Evolutionary conservation across 2,329 filamentous ascomycete species (phyloP).

Genomic region (Byssochlamys sp.): DNA sequence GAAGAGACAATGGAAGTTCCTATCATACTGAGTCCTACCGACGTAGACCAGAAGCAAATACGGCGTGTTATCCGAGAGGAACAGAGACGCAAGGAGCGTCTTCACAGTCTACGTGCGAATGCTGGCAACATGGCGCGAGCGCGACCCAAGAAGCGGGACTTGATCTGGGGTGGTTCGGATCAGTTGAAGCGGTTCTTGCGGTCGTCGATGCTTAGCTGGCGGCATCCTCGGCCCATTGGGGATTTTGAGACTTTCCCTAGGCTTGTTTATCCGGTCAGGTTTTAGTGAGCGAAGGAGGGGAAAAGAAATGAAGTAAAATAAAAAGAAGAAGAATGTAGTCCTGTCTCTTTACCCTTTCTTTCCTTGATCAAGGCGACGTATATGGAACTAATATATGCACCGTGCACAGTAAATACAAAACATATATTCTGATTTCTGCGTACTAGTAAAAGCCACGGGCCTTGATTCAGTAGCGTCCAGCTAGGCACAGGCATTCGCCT

Average conservation of each 20-base stretch:
- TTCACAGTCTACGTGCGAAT: constrained; percentile 10
- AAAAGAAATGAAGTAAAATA: background rate
- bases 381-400: background rate
- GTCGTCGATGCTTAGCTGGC: constrained; percentile 17
- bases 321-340: background rate
- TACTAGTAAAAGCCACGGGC: too few relatives aligned
- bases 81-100: constrained; percentile 9
- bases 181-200: constrained; percentile 23
- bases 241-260: background rate
- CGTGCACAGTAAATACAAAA: too few relatives aligned
- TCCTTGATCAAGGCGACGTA: background rate
- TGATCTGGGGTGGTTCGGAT: constrained; percentile 20
- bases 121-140: constrained; percentile 5
- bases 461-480: too few relatives aligned
- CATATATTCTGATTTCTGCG: too few relatives aligned
- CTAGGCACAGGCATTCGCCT: too few relatives aligned
- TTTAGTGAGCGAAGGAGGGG: background rate
- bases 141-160: constrained; percentile 16
- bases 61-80: constrained; percentile 18
- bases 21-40: constrained; percentile 25
- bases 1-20: constrained; percentile 31
- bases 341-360: background rate
- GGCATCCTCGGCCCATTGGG: constrained; percentile 4
- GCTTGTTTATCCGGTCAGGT: background rate
- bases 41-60: constrained; percentile 12